Percentiles rank a stretch among this genome's conserved stretches.
Evolutionary conservation across 2,329 filamentous ascomycete species (phyloP).

Genomic region (Aspergillus ochraceoroseus): DNA sequence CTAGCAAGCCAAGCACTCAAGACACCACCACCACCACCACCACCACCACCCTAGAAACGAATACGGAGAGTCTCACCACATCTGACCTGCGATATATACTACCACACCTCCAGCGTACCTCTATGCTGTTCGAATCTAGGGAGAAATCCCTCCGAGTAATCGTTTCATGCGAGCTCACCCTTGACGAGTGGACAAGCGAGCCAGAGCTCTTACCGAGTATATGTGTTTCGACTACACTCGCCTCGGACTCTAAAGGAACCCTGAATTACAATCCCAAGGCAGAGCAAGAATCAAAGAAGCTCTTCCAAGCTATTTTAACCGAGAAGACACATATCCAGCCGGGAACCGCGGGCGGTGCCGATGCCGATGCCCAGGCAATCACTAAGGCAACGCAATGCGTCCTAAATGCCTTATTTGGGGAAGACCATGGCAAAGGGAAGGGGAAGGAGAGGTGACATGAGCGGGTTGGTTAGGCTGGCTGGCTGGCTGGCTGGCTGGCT

Average conservation of each 20-base stretch:
- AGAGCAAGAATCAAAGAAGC: constrained; percentile 37
- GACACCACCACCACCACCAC: neutral
- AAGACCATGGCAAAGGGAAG: too few species aligned
- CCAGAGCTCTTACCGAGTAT: constrained; percentile 37
- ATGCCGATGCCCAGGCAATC: constrained; percentile 29
- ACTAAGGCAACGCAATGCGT: constrained; percentile 36
- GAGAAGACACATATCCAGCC: constrained; percentile 14
- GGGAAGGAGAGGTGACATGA: neutral
- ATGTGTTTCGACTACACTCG: constrained; percentile 25
- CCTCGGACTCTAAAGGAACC: constrained; percentile 4
- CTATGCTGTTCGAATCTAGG: constrained; percentile 30
- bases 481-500: too few species aligned
- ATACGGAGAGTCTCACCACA: constrained; percentile 17
- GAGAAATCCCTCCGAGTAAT: constrained; percentile 23
- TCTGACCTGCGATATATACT: constrained; percentile 29
- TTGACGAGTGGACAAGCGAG: constrained; percentile 42
- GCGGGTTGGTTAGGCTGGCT: too few species aligned
- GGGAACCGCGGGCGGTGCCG: constrained; percentile 15
- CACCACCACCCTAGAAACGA: neutral
- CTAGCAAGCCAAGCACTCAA: constrained; percentile 7
- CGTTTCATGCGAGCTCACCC: constrained; percentile 32
- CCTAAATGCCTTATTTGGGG: constrained; percentile 31
- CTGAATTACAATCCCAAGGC: constrained; percentile 25
- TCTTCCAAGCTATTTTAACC: constrained; percentile 36
- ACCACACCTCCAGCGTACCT: constrained; percentile 37